A percentile compares a stretch with the other conserved stretches of the same genome.
phyloP scores from a whole-genome alignment of 805 yeast genomes.

The Saturnispora gosingensis region DNA sequence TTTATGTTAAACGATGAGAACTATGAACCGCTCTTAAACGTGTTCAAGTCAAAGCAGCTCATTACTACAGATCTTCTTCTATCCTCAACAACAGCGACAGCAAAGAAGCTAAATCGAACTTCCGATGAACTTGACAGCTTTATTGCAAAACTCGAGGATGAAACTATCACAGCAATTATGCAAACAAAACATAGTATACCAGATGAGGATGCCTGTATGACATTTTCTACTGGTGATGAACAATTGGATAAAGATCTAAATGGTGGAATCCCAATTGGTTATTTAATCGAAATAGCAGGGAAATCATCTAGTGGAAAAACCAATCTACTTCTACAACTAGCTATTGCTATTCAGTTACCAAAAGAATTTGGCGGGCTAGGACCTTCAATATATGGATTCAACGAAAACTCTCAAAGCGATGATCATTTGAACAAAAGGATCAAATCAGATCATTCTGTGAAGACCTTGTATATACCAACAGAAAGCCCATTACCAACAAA shows the following conservation, averaged over 20 bases:
- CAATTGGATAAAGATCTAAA: slow-evolving; percentile 39
- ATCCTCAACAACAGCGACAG: slow-evolving; percentile 27
- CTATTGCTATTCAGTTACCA: slow-evolving; percentile 49
- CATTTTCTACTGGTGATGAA: slow-evolving; percentile 46
- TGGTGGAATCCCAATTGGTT: slow-evolving; percentile 44
- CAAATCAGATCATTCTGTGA: slow-evolving; percentile 8
- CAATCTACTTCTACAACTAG: slow-evolving; percentile 61
- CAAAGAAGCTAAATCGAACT: slow-evolving; percentile 28
- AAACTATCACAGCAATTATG: slow-evolving; percentile 1
- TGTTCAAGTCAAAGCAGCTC: slow-evolving; percentile 24
- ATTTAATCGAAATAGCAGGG: slow-evolving; percentile 71
- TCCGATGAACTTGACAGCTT: slow-evolving; percentile 24
- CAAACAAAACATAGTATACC: neutral
- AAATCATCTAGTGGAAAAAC: slow-evolving; percentile 84
- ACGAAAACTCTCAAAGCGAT: neutral
- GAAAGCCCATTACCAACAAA: slow-evolving; percentile 65
- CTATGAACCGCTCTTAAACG: slow-evolving; percentile 20
- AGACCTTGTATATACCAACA: slow-evolving; percentile 68
- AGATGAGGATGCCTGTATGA: neutral
- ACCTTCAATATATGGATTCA: slow-evolving; percentile 17
- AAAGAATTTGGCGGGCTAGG: slow-evolving; percentile 38
- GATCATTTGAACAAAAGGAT: neutral
- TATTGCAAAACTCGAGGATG: slow-evolving; percentile 11
- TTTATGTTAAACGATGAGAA: slow-evolving; percentile 22
- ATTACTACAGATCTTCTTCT: slow-evolving; percentile 35